Conservation (phyloP, 1,284 basidiomycete species). For the Cryptococcus sp. region DNA sequence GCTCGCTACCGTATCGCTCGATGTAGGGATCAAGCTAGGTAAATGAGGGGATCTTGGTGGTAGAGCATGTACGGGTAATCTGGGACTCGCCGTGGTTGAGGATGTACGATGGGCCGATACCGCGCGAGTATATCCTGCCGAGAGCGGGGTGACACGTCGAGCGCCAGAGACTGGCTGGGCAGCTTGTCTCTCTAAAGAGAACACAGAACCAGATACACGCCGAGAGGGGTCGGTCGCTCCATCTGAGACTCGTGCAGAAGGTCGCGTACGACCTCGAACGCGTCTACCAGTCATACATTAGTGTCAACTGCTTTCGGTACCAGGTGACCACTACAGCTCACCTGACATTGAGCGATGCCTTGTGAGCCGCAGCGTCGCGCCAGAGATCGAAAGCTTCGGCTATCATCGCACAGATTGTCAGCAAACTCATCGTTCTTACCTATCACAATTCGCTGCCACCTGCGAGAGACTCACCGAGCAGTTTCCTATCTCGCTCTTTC, state of each 20-base stretch:
- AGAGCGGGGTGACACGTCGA: constrained; percentile 3
- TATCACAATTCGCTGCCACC: not conserved
- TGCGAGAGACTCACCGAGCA: constrained; percentile 28
- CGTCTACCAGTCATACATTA: constrained; percentile 8
- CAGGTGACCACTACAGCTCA: constrained; percentile 10
- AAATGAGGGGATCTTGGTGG: no score
- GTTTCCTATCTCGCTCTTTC: constrained; percentile 16
- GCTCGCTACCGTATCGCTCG: constrained; percentile 25
- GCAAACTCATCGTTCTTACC: not conserved
- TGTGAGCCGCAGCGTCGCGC: constrained; percentile 28
- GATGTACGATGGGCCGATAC: no score
- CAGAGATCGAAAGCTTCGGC: constrained; percentile 40
- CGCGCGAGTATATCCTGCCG: not conserved
- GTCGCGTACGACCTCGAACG: constrained; percentile 22
- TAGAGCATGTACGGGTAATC: no score
- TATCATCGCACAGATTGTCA: constrained; percentile 3
- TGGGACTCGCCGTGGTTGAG: no score
- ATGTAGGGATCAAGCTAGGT: not conserved
- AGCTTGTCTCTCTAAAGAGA: no score
- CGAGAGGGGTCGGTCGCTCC: no score
- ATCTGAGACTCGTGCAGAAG: constrained; percentile 3
- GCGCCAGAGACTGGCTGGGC: not conserved
- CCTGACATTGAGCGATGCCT: constrained; percentile 25
- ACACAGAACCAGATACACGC: no score
- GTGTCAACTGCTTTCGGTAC: not conserved